Percentiles rank a stretch among this genome's conserved stretches.
phyloP scores from a whole-genome alignment of 2,329 filamentous ascomycete genomes.

The Aspergillus hiratsukae region DNA sequence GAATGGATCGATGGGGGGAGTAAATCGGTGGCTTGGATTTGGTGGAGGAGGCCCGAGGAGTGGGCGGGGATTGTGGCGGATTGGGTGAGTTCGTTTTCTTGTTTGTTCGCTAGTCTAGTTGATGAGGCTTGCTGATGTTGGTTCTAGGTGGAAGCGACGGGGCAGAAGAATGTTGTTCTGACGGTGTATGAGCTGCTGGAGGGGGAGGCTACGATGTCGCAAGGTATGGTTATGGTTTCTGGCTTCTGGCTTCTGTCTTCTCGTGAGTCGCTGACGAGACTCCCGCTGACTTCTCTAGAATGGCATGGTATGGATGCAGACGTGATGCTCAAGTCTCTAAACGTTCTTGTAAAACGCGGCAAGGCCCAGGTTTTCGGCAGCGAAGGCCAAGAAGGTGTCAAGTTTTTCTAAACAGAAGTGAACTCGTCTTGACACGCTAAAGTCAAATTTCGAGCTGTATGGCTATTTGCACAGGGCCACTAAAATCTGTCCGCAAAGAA shows the following conservation, averaged over 20 bases:
- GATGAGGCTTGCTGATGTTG: background rate
- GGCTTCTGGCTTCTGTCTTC: background rate
- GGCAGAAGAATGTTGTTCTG: slow-evolving; percentile 80
- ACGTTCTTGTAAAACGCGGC: slow-evolving; percentile 78
- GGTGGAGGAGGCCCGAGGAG: slow-evolving; percentile 83
- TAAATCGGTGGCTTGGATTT: slow-evolving; percentile 66
- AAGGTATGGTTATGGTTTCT: slow-evolving; percentile 48
- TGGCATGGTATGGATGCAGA: slow-evolving; percentile 86
- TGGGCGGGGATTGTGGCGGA: slow-evolving; percentile 76
- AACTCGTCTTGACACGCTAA: background rate
- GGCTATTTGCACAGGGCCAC: background rate
- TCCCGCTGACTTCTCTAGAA: slow-evolving; percentile 47
- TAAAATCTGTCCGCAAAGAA: background rate
- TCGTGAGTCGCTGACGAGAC: background rate
- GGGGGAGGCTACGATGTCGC: slow-evolving; percentile 71
- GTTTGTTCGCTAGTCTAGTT: background rate
- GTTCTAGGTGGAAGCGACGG: slow-evolving; percentile 66
- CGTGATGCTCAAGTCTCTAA: slow-evolving; percentile 72
- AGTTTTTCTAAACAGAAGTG: slow-evolving; percentile 72
- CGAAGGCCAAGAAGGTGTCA: slow-evolving; percentile 85
- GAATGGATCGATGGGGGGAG: slow-evolving; percentile 56
- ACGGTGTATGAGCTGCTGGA: slow-evolving; percentile 89
- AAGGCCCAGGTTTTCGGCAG: slow-evolving; percentile 91
- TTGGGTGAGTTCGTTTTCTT: slow-evolving; percentile 54
- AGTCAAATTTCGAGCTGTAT: background rate